Conservation (phyloP, 352 stramenopile genomes). For the Phytopythium litorale region DNA sequence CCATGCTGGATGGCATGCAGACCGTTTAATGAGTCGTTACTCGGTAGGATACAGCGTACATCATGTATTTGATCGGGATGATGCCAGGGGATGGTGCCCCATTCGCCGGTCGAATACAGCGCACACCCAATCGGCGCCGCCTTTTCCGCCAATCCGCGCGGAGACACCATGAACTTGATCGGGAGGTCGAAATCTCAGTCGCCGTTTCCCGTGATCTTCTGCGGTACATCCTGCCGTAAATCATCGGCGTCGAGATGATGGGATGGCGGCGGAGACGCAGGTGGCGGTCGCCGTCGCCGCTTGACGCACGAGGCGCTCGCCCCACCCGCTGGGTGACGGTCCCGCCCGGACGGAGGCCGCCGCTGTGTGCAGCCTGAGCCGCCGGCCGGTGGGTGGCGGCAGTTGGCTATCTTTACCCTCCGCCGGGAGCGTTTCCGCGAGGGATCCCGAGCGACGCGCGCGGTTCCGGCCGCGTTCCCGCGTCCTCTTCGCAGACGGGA, state of each 20-base stretch:
- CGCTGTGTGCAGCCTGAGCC: no score
- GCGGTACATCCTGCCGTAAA: background rate
- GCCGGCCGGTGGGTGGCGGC: no score
- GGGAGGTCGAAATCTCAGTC: background rate
- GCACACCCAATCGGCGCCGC: background rate
- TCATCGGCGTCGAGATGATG: background rate
- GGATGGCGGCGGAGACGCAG: background rate
- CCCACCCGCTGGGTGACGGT: background rate
- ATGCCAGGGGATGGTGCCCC: no score
- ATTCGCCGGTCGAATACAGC: background rate
- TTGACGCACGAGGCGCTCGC: no score
- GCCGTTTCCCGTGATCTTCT: no score
- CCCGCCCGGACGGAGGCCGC: no score
- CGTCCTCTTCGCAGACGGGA: conserved; percentile 1
- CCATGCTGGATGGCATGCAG: no score
- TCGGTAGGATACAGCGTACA: no score
- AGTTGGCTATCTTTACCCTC: background rate
- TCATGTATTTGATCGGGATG: no score
- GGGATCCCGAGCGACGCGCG: background rate
- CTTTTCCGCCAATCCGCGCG: background rate
- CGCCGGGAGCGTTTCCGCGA: background rate
- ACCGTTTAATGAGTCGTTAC: no score
- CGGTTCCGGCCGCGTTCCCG: conserved; percentile 1
- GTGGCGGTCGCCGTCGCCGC: no score
- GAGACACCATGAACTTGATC: background rate